Base-by-base conservation (phyloP, 495 filamentous ascomycete species). In the Penicillium nucicola region DNA sequence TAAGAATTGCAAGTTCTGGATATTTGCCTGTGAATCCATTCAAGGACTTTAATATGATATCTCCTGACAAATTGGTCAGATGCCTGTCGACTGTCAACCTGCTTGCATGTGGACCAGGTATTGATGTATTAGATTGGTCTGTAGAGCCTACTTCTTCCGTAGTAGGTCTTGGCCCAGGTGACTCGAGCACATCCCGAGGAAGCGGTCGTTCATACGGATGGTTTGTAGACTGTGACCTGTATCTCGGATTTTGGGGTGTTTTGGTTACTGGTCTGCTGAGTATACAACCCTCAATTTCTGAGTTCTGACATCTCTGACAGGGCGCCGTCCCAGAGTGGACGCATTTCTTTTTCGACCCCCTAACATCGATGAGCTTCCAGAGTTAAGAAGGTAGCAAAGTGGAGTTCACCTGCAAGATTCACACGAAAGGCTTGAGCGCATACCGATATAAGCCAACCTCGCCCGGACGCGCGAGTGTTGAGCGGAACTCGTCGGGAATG, bases 301-400 rank as follows among this genome's bases (percentile, higher is more conserved):
- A 48, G 28, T 50, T 53, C 12, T 28, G 50, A 14, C 54, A 61
- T 36, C 56, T 61, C 43, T 53, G 45, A 12, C 54, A 61, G 18
- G 58, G 54, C 12, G 58, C 49, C 9, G 22, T 51, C 7, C 58
- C 58, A 6, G 45, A 30, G 34, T 57, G 49, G 5, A 61, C 47
- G 32, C 58, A 61, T 44, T 57, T 61, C 32, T 57, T 51, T 42
- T 61, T 61, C 15, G 58, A 53, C 36, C 46, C 53, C 40, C 54
- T 60, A 36, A 23, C 11, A 19, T 17, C 25, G 17, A 39, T 42
- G 31, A 37, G 30, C 23, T 17, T 37, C 33, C 2, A 12, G n/a
- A 22, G 19, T 8, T 31, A 12, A 13, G 1, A 15, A 22, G 3
- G 15, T 4, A 37, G 14, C 4, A 10, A 18, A 38, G 3, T 15